A percentile compares a stretch with the other conserved stretches of the same genome.
These are phyloP conservation scores for Aphanomyces cochlioides DNA, from an alignment of 352 stramenopile genomes.

Conservation along the genomic window DNA sequence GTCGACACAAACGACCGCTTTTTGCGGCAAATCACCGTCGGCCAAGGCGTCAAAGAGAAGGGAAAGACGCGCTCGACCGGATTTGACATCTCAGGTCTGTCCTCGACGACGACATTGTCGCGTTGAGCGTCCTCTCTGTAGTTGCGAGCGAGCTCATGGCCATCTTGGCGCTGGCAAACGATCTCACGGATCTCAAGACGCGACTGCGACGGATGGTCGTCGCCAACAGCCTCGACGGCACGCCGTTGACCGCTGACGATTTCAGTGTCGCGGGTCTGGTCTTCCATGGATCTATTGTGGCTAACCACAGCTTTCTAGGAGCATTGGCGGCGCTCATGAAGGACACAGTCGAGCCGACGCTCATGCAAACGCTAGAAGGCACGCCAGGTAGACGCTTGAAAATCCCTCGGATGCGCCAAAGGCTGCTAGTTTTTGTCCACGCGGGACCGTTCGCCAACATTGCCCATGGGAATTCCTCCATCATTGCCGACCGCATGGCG, in stretches of 20 bases:
- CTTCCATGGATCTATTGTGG: background rate
- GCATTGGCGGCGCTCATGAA: constrained; percentile 98
- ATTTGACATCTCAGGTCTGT: constrained; percentile 58
- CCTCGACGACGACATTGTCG: background rate
- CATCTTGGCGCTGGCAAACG: constrained; percentile 94
- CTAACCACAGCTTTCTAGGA: constrained; percentile 32
- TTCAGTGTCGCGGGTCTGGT: constrained; percentile 84
- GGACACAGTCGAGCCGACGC: constrained; percentile 94
- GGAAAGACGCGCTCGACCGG: constrained; percentile 64
- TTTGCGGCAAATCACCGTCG: constrained; percentile 89
- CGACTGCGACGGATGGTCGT: constrained; percentile 95
- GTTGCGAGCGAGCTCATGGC: constrained; percentile 99
- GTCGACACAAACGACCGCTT: constrained; percentile 97
- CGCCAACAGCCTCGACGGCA: constrained; percentile 67
- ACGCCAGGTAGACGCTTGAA: constrained; percentile 52
- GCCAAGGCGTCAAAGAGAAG: constrained; percentile 89
- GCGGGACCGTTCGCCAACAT: constrained; percentile 98
- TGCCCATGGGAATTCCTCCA: constrained; percentile 95
- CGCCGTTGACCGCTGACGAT: constrained; percentile 95
- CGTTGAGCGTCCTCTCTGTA: constrained; percentile 41
- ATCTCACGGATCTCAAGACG: constrained; percentile 91
- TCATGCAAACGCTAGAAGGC: constrained; percentile 98
- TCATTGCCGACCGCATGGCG: constrained; percentile 96
- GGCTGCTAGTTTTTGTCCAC: constrained; percentile 91
- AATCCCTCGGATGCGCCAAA: background rate